These are phyloP conservation scores for Posidonia oceanica DNA, from an alignment of 116 monocot species.

Conservation along the genomic window DNA sequence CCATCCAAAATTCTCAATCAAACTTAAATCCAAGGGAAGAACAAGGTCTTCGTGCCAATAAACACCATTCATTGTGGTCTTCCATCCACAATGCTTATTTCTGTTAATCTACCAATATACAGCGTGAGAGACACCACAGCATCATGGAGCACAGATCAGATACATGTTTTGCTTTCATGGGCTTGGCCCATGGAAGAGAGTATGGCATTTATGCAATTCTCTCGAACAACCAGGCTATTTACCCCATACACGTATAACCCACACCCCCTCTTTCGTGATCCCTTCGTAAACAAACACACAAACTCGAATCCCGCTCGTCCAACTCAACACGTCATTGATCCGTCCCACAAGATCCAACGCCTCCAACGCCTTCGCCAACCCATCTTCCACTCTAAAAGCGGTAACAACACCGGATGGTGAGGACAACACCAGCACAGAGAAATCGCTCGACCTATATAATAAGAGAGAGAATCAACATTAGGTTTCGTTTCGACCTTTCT, in stretches of 20 bases:
- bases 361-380: not conserved
- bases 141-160: too few species aligned
- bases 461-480: slow-evolving; percentile 4
- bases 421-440: not conserved
- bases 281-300: slow-evolving; percentile 31
- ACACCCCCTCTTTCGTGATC: too few species aligned
- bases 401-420: slow-evolving; percentile 3
- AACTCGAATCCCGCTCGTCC: not conserved
- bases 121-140: too few species aligned
- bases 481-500: not conserved
- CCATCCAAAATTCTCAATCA: too few species aligned
- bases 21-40: too few species aligned
- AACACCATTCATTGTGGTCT: too few species aligned
- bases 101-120: too few species aligned
- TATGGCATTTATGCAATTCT: not conserved
- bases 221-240: not conserved
- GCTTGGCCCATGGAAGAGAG: not conserved
- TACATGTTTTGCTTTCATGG: too few species aligned
- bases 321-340: slow-evolving; percentile 55
- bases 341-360: slow-evolving; percentile 15
- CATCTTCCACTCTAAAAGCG: not conserved
- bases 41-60: too few species aligned
- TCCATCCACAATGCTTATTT: too few species aligned
- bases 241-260: not conserved
- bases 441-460: not conserved